Evolutionary conservation across 2,329 filamentous ascomycete species (phyloP).

Genomic region (Colletotrichum sp.): DNA sequence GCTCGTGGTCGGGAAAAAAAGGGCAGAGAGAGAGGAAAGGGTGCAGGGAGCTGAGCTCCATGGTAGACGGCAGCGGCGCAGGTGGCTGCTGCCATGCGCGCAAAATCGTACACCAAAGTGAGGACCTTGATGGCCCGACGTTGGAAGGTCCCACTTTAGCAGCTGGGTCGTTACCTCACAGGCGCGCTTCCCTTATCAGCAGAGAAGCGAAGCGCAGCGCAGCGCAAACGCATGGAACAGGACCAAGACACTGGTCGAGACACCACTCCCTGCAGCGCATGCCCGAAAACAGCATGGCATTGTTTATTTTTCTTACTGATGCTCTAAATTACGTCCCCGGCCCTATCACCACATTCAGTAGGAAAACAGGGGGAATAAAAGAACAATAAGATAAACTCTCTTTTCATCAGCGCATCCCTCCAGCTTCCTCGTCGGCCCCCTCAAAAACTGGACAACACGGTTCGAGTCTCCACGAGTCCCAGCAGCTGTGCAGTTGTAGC

Average conservation of each 20-base stretch:
- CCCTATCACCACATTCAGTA: not conserved
- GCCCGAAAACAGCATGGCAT: not conserved
- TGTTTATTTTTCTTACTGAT: not conserved
- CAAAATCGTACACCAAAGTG: not conserved
- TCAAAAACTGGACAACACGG: not conserved
- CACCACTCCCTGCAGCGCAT: not conserved
- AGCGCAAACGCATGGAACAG: not conserved
- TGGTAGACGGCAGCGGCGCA: not conserved
- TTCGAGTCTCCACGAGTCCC: not conserved
- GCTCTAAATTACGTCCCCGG: not conserved
- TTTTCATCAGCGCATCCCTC: not conserved
- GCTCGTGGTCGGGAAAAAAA: not conserved
- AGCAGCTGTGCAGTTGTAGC: no score
- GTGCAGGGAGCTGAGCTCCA: not conserved
- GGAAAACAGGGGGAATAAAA: not conserved
- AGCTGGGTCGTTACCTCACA: conserved; percentile 6
- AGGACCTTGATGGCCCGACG: conserved; percentile 20
- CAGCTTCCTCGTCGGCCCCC: not conserved
- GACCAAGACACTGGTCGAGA: not conserved
- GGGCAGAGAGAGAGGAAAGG: not conserved
- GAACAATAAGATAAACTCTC: not conserved
- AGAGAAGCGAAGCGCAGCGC: not conserved
- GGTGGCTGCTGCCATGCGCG: not conserved
- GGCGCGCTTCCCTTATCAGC: not conserved
- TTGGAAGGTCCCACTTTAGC: not conserved